Evolutionary conservation across 371 early-diverging fungal species (phyloP), one percentile per base, ranked within the genome.

Genomic region (Mucor circinelloides): DNA sequence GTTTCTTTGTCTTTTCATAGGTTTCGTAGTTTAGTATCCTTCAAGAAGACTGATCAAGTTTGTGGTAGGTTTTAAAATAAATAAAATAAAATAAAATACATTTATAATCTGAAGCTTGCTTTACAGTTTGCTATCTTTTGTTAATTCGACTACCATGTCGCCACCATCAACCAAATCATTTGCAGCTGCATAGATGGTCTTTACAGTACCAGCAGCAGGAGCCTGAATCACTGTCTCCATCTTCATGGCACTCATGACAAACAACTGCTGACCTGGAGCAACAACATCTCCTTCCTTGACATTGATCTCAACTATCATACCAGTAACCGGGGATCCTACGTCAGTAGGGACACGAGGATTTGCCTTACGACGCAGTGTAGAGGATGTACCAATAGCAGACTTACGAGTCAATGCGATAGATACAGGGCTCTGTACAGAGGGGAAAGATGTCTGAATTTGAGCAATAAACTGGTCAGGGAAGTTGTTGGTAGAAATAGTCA

Each of bases 211-310:
- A 25, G 44, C 21, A 6, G 60, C 31, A 10, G 73, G 42, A 6
- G 75, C 58, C 44, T 70, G 70, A 19, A 81, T 68, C 2, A 79
- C 78, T 0, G 80, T 79, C 56, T 82, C 80, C 80, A 82, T 79
- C 56, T 82, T 82, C 80, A 82, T 81, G 8, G 82, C 79, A 31
- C 77, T 81, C 59, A 81, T 64, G 5, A 81, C 79, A 67, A 75
- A 77, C 31, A 77, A 32, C 32, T 74, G 68, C 40, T 81, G 79
- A 4, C 76, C 75, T n/a, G 48, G 40, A 34, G 63, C 15, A 19
- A 77, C 66, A 13, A 56, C 28, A 21, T 72, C 78, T 1, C 81
- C 79, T 40, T 56, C 71, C 42, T 75, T 64, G 15, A 80, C 74
- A 58, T 70, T 72, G 38, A 81, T 63, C 40, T 81, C 77, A 10